Percentiles rank a stretch among this genome's conserved stretches.
Evolutionary conservation across 306 rosid genomes (phyloP).

Genomic region (Casuarina equisetifolia): DNA sequence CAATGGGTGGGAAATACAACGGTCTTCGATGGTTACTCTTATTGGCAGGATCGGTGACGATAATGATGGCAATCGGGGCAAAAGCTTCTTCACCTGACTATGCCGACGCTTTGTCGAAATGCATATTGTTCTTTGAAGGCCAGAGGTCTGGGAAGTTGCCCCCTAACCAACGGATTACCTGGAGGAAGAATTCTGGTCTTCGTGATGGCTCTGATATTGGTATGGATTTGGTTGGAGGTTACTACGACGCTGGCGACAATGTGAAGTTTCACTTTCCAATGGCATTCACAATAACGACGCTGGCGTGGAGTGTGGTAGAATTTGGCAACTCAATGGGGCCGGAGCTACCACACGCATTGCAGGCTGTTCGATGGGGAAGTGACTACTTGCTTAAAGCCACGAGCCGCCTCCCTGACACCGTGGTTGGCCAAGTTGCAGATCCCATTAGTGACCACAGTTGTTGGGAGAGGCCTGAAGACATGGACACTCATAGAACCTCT

Average conservation of each 20-base stretch:
- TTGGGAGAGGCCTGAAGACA: slow-evolving; percentile 69
- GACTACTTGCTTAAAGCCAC: slow-evolving; percentile 55
- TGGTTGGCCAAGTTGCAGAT: slow-evolving; percentile 53
- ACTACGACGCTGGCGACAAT: slow-evolving; percentile 64
- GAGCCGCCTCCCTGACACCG: slow-evolving; percentile 22
- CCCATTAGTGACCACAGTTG: slow-evolving; percentile 47
- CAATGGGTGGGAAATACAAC: not conserved
- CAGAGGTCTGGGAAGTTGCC: slow-evolving; percentile 58
- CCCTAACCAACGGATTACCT: slow-evolving; percentile 45
- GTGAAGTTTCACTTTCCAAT: slow-evolving; percentile 58
- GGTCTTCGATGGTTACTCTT: not conserved
- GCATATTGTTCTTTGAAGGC: slow-evolving; percentile 60
- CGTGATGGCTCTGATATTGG: slow-evolving; percentile 38
- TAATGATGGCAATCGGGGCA: not conserved
- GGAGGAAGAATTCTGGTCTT: slow-evolving; percentile 57
- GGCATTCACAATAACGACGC: slow-evolving; percentile 54
- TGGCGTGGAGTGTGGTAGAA: slow-evolving; percentile 60
- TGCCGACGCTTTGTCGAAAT: slow-evolving; percentile 50
- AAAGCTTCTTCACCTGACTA: slow-evolving; percentile 32
- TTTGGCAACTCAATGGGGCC: slow-evolving; percentile 42
- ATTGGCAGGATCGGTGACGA: not conserved
- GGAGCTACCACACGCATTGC: slow-evolving; percentile 35
- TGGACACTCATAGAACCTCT: slow-evolving; percentile 53
- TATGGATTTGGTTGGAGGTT: slow-evolving; percentile 56
- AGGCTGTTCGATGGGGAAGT: slow-evolving; percentile 47